Conservation (phyloP, 257 asterid species). For the Solanum tacnaense region DNA sequence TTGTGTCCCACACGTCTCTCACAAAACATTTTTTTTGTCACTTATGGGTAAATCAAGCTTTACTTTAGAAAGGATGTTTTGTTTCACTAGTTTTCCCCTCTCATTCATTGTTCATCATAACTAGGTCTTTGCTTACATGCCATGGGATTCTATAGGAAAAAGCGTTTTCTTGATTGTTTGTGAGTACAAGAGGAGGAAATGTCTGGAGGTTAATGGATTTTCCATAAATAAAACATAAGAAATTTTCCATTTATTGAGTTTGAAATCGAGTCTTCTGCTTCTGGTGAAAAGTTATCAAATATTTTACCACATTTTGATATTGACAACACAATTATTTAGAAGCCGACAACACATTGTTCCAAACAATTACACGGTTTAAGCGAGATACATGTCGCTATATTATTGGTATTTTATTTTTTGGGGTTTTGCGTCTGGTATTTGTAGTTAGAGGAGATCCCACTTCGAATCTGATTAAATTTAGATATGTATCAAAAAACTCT, state of each 20-base stretch:
- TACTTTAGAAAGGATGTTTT: not conserved
- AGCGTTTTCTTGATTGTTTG: not conserved
- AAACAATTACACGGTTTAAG: not conserved
- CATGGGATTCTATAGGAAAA: not conserved
- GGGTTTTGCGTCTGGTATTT: no score
- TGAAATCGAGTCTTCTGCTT: not conserved
- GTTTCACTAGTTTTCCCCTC: not conserved
- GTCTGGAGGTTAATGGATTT: not conserved
- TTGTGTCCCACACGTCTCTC: not conserved
- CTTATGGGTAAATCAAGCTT: not conserved
- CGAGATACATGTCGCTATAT: not conserved
- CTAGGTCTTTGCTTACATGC: not conserved
- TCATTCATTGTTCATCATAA: not conserved
- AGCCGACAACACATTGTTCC: not conserved
- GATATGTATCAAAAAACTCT: rapidly evolving
- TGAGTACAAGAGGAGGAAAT: not conserved
- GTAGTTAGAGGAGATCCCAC: no score
- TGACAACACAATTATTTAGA: not conserved
- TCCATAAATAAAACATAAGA: not conserved
- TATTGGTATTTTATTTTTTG: no score
- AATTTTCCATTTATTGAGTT: not conserved
- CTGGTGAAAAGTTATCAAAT: not conserved
- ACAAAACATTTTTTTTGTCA: not conserved
- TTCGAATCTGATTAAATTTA: no score
- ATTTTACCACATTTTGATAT: not conserved